Evolutionary conservation across 768 basidiomycete species (phyloP).

Genomic region (Brasilioporus rufonigricans): DNA sequence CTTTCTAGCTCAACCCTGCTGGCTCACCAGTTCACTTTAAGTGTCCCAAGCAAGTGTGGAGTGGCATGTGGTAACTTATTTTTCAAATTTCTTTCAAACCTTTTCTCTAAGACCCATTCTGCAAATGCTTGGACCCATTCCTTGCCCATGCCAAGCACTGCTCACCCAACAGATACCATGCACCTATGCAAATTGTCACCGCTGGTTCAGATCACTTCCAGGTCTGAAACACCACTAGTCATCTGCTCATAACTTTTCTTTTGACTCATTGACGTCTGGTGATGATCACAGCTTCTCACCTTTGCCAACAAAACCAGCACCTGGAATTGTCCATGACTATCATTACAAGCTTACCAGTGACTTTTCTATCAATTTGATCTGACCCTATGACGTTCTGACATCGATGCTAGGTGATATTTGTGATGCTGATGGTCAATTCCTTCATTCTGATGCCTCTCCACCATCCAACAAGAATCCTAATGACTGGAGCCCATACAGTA

Average conservation of each 20-base stretch:
- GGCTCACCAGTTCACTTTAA: too few species aligned
- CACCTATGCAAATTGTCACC: not conserved
- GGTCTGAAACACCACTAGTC: constrained; percentile 1
- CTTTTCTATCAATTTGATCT: too few species aligned
- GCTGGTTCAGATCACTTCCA: not conserved
- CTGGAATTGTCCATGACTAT: not conserved
- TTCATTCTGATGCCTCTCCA: not conserved
- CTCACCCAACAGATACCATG: not conserved
- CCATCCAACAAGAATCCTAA: not conserved
- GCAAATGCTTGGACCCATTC: too few species aligned
- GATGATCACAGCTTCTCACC: too few species aligned
- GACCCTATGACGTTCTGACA: too few species aligned
- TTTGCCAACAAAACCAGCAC: not conserved
- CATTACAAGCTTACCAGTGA: not conserved
- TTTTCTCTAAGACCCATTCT: too few species aligned
- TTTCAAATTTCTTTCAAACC: too few species aligned
- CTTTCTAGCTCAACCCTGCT: too few species aligned
- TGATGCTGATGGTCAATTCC: not conserved
- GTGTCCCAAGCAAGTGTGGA: too few species aligned
- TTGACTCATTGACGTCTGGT: not conserved
- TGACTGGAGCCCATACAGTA: not conserved
- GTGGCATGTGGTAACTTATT: too few species aligned
- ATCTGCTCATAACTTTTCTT: not conserved
- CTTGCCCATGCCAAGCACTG: too few species aligned
- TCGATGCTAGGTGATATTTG: not conserved